A percentile compares a stretch with the other conserved stretches of the same genome.
These are phyloP conservation scores for Sporisorium iseilematis-ciliati DNA, from an alignment of 1,284 basidiomycete genomes.

Conservation along the genomic window DNA sequence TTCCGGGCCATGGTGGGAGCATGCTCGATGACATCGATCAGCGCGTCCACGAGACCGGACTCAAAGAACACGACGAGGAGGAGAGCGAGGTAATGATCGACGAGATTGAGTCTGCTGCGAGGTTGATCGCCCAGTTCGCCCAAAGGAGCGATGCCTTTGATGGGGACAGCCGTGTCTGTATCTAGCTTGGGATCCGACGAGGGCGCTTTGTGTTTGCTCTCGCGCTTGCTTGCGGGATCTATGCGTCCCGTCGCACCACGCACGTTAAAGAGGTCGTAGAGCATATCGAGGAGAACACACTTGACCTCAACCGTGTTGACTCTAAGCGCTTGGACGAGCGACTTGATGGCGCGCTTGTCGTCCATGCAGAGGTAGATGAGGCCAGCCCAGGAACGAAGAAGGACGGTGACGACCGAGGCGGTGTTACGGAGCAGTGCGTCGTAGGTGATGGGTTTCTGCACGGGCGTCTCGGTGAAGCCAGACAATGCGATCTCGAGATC, in stretches of 20 bases:
- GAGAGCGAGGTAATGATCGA: constrained; percentile 94
- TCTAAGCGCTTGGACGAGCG: constrained; percentile 84
- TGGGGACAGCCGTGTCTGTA: neutral
- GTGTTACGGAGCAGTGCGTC: constrained; percentile 77
- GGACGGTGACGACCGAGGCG: constrained; percentile 80
- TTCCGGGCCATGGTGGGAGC: constrained; percentile 39
- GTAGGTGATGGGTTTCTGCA: constrained; percentile 75
- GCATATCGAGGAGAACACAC: constrained; percentile 81
- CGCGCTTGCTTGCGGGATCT: constrained; percentile 50
- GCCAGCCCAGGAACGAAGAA: constrained; percentile 93
- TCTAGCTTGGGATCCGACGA: constrained; percentile 26
- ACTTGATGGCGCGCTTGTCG: constrained; percentile 84
- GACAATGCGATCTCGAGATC: constrained; percentile 82
- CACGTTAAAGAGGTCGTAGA: constrained; percentile 86
- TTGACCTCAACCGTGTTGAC: constrained; percentile 86
- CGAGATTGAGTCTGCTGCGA: constrained; percentile 77
- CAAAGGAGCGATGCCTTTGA: constrained; percentile 19
- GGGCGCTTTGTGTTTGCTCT: constrained; percentile 30
- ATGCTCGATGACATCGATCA: constrained; percentile 62
- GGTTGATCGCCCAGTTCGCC: constrained; percentile 51
- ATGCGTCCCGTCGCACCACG: constrained; percentile 32
- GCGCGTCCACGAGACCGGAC: constrained; percentile 76
- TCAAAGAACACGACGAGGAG: constrained; percentile 87
- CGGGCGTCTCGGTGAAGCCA: constrained; percentile 79
- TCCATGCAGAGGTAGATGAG: constrained; percentile 94